Evolutionary conservation across 1,139 yeast species (phyloP).

Genomic region (Diutina sp.): DNA sequence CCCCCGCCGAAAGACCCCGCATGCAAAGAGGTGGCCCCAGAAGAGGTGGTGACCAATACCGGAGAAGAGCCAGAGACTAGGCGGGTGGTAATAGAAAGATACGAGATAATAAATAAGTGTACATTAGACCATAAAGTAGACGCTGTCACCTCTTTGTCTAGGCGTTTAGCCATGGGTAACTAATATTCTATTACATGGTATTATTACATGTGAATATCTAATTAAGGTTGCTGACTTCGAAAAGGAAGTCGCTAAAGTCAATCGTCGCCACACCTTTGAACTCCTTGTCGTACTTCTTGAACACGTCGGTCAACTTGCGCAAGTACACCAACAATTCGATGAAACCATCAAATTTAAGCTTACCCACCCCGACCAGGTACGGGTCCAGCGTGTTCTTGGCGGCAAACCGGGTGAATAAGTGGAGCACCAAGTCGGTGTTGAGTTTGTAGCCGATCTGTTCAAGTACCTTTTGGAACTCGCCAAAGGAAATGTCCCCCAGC

Average conservation of each 20-base stretch:
- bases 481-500: slow-evolving; percentile 51
- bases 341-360: slow-evolving; percentile 68
- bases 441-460: slow-evolving; percentile 60
- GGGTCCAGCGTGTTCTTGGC: slow-evolving; percentile 15
- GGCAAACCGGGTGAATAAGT: slow-evolving; percentile 49
- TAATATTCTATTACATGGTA: too few relatives aligned
- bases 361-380: slow-evolving; percentile 29
- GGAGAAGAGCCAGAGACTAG: slow-evolving; percentile 38
- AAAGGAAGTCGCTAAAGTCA: slow-evolving; percentile 66
- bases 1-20: slow-evolving; percentile 75
- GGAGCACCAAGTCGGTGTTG: slow-evolving; percentile 48
- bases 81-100: slow-evolving; percentile 5
- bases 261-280: slow-evolving; percentile 70
- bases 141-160: too few relatives aligned
- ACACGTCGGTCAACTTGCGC: slow-evolving; percentile 64
- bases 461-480: slow-evolving; percentile 56
- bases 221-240: slow-evolving; percentile 26
- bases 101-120: slow-evolving; percentile 2
- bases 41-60: slow-evolving; percentile 20
- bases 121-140: background rate
- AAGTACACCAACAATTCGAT: slow-evolving; percentile 72
- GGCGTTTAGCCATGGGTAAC: too few relatives aligned
- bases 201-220: background rate
- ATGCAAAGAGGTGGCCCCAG: slow-evolving; percentile 21
- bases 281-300: slow-evolving; percentile 65